phyloP scores from a whole-genome alignment of 2,329 filamentous ascomycete genomes.

The Alternaria dauci region DNA sequence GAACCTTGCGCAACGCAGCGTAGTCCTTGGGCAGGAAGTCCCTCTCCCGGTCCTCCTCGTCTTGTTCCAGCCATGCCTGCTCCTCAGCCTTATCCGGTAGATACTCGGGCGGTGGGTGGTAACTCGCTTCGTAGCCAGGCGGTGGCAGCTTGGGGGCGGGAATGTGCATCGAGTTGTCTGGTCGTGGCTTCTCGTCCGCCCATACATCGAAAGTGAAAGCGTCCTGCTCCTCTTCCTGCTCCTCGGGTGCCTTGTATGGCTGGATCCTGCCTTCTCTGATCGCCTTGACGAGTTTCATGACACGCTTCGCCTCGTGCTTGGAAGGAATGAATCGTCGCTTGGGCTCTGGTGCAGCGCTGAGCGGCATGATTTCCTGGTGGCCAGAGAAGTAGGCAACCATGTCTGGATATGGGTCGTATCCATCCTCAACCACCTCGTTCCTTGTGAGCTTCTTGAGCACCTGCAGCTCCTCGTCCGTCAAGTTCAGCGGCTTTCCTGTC shows the following conservation, averaged over 20 bases:
- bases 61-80: conserved; percentile 82
- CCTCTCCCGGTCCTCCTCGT: conserved; percentile 89
- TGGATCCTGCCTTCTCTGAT: conserved; percentile 94
- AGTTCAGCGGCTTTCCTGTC: conserved; percentile 89
- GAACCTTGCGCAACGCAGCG: conserved; percentile 86
- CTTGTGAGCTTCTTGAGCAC: conserved; percentile 87
- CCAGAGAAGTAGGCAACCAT: conserved; percentile 94
- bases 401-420: conserved; percentile 91
- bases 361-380: conserved; percentile 89
- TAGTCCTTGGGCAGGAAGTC: conserved; percentile 87
- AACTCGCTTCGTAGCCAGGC: conserved; percentile 93
- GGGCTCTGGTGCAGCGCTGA: conserved; percentile 93
- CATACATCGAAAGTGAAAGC: conserved; percentile 83
- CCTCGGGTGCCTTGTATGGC: conserved; percentile 83
- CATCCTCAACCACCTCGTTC: conserved; percentile 86
- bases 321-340: conserved; percentile 96
- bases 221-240: conserved; percentile 76
- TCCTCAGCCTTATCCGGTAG: conserved; percentile 85
- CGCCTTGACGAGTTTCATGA: conserved; percentile 96
- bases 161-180: conserved; percentile 91
- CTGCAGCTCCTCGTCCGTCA: conserved; percentile 88
- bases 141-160: conserved; percentile 92
- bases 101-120: conserved; percentile 95
- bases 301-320: conserved; percentile 93
- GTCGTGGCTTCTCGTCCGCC: conserved; percentile 86